Percentiles rank a stretch among this genome's conserved stretches.
phyloP scores from a whole-genome alignment of 2,329 filamentous ascomycete species.

The Venturia nashicola region DNA sequence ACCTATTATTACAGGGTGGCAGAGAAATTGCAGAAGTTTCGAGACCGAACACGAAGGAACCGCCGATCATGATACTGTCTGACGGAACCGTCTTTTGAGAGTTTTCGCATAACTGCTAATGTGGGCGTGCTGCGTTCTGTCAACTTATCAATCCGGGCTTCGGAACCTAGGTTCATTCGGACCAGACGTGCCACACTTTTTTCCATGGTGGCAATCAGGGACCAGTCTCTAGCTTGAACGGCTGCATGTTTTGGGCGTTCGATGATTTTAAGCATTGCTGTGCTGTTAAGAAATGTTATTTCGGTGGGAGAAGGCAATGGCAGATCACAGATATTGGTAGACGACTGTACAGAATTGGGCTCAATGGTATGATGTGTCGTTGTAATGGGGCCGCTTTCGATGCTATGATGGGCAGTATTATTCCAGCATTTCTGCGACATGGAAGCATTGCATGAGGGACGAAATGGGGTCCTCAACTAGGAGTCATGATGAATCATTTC shows the following conservation, averaged over 20 bases:
- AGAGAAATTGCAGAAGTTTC: slow-evolving; percentile 93
- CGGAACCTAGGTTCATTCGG: not conserved
- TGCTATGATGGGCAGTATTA: not conserved
- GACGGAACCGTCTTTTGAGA: slow-evolving; percentile 88
- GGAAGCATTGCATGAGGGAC: not conserved
- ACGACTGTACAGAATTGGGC: not conserved
- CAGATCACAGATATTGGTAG: not conserved
- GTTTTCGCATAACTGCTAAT: not conserved
- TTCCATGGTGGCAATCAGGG: not conserved
- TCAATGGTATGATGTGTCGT: not conserved
- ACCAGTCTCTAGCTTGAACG: not conserved
- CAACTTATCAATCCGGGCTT: not conserved
- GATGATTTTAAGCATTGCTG: not conserved
- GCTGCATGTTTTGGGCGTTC: not conserved
- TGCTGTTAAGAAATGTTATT: not conserved
- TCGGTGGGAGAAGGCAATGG: not conserved
- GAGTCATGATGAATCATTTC: not conserved
- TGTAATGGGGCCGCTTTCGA: not conserved
- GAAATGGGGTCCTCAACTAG: not conserved
- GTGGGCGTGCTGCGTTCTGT: not conserved
- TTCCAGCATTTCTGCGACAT: not conserved
- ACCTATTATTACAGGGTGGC: slow-evolving; percentile 52
- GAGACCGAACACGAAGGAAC: slow-evolving; percentile 89
- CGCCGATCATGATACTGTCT: slow-evolving; percentile 89
- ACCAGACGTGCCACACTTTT: not conserved